Percentiles rank a stretch among this genome's conserved stretches.
Conservation (phyloP, 2,329 filamentous ascomycete species). For the Aschersonia sp. region DNA sequence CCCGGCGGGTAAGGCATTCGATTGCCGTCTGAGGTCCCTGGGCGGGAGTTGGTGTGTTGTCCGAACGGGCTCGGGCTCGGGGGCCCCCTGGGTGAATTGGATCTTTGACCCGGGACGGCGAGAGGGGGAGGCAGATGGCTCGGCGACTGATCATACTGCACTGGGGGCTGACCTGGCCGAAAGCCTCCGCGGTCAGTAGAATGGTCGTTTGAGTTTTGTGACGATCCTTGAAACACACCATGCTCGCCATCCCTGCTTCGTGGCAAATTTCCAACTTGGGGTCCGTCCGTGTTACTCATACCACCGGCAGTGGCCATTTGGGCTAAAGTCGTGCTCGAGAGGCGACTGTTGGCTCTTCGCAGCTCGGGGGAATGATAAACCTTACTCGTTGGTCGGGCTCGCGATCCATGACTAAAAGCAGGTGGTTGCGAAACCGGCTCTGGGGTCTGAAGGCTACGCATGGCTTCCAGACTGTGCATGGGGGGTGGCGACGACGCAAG, state of each 20-base stretch:
- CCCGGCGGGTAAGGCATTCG: conserved; percentile 16
- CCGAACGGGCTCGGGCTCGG: conserved; percentile 17
- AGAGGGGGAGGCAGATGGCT: conserved; percentile 23
- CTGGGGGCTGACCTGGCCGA: conserved; percentile 35
- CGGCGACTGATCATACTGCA: conserved; percentile 18
- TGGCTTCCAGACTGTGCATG: conserved; percentile 35
- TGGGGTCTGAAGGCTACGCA: conserved; percentile 46
- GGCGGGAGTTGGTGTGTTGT: conserved; percentile 15
- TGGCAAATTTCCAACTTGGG: conserved; percentile 12
- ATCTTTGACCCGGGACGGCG: conserved; percentile 23
- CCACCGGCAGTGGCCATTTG: conserved; percentile 62
- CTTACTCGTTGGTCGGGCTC: conserved; percentile 49
- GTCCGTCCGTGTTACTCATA: conserved; percentile 25
- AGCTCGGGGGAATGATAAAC: conserved; percentile 65
- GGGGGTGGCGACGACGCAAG: conserved; percentile 17
- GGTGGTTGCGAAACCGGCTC: conserved; percentile 69
- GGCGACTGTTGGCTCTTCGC: conserved; percentile 65
- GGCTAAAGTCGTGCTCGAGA: conserved; percentile 67
- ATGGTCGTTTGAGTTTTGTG: conserved; percentile 36
- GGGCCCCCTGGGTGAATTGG: conserved; percentile 28
- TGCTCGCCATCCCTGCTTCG: conserved; percentile 18
- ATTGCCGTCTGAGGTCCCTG: conserved; percentile 16
- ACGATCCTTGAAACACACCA: conserved; percentile 23
- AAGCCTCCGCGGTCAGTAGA: conserved; percentile 37
- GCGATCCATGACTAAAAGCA: conserved; percentile 61